phyloP scores from a whole-genome alignment of 2,329 filamentous ascomycete species.

The Emergomyces orientalis region DNA sequence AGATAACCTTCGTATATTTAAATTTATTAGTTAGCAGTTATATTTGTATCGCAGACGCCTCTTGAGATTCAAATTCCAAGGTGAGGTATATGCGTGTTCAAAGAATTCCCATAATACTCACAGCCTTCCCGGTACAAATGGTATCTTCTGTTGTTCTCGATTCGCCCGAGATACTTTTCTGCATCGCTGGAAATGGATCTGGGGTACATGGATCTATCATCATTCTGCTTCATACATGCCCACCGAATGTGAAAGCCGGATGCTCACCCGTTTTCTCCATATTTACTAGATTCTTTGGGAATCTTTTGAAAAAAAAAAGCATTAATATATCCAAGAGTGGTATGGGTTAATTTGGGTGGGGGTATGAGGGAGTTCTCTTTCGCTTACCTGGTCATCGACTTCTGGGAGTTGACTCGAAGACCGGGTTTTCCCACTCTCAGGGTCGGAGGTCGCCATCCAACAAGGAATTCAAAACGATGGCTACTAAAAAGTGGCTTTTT shows the following conservation, averaged over 20 bases:
- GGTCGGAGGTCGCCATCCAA: not conserved
- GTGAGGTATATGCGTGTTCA: not conserved
- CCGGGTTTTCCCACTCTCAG: not conserved
- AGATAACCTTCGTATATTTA: slow-evolving; percentile 7
- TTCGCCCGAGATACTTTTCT: slow-evolving; percentile 20
- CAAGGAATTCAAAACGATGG: not conserved
- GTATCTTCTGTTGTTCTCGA: slow-evolving; percentile 21
- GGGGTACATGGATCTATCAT: slow-evolving; percentile 4
- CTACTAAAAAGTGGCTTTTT: not conserved
- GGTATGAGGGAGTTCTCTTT: not conserved
- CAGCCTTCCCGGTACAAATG: slow-evolving; percentile 17
- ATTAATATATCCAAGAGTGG: not conserved
- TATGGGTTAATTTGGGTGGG: not conserved
- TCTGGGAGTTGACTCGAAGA: not conserved
- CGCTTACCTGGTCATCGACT: slow-evolving; percentile 3
- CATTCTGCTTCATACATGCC: not conserved
- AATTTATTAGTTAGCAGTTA: not conserved
- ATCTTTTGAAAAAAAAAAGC: not conserved
- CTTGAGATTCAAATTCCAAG: not conserved
- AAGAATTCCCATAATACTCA: not conserved
- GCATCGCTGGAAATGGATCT: slow-evolving; percentile 7
- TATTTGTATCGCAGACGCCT: not conserved
- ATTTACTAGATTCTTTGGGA: not conserved
- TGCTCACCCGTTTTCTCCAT: slow-evolving; percentile 3
- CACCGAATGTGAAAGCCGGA: not conserved